Base-by-base conservation (phyloP, 140 eudicot species). In the Senecio squalidus region DNA sequence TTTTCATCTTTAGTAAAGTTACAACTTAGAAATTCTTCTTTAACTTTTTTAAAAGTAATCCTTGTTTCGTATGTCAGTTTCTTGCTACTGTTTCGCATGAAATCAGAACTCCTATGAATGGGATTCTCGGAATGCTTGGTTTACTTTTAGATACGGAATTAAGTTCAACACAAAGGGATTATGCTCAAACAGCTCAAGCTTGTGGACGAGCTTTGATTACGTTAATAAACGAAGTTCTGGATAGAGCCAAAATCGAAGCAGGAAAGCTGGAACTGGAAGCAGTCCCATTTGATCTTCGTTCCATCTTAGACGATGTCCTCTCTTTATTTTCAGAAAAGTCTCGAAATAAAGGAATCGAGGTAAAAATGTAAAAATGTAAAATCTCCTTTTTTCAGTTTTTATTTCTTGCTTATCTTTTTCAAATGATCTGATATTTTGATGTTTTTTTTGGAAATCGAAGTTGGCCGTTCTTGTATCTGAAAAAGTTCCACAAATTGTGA, bases 61-160 rank as follows among this genome's bases (percentile, higher is more conserved):
- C 64, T 38, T 21, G 52, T 66, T 64, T 26, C 43, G 53, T 10
- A 29, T 72, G 62, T 21, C 89, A 88, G 95, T 88, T 88, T 78
- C 79, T 88, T 57, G 96, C 96, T 55, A 88, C 96, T 18, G 91
- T 88, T 29, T 88, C 96, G n/a, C 96, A 88, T 62, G 96, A 88
- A 77, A 89, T 89, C 66, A 64, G 97, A 64, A 89, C 97, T 56
- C 97, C 97, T 18, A 89, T 89, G 97, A 84, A 89, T 59, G 97
- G 97, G 28, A 82, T 89, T 56, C 85, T 85, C 10, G 96, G 97
- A 55, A 89, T 89, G 97, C 92, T 89, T 69, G 82, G 83, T 2
- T 66, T 89, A 61, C 92, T 89, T 48, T 69, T 84, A 2, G 97
- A 84, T 67, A 89, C 97, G 17, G 95, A 84, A 57, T 58, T 89